These are phyloP conservation scores for Terfezia claveryi DNA, from an alignment of 495 filamentous ascomycete species.

Conservation along the genomic window DNA sequence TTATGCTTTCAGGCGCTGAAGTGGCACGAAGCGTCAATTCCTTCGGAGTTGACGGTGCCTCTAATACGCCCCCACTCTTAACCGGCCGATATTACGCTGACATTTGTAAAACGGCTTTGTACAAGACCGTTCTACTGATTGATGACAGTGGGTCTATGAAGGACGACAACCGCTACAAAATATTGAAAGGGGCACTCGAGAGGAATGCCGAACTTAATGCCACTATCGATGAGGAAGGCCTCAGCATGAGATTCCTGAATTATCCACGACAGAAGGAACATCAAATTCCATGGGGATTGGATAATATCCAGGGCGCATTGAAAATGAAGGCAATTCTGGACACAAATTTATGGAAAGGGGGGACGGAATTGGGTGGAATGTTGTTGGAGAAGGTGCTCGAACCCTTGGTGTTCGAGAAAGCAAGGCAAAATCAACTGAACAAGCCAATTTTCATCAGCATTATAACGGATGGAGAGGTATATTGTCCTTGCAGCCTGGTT, in stretches of 20 bases:
- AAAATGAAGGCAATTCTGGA: too few species aligned
- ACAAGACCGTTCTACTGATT: background rate
- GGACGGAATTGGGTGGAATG: constrained; percentile 39
- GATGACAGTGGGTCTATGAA: background rate
- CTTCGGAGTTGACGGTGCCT: too few species aligned
- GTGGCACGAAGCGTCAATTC: too few species aligned
- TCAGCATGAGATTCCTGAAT: background rate
- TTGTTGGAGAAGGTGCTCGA: constrained; percentile 38
- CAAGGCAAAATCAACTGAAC: constrained; percentile 26
- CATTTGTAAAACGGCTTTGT: background rate
- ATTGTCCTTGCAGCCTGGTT: background rate
- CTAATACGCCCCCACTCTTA: too few species aligned
- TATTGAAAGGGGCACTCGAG: background rate
- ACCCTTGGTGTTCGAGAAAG: constrained; percentile 32
- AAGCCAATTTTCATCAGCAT: constrained; percentile 46
- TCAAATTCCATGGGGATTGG: background rate
- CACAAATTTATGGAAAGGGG: too few species aligned
- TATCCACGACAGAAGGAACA: background rate
- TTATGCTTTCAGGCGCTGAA: too few species aligned
- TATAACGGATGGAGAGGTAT: constrained; percentile 37
- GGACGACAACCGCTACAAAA: background rate
- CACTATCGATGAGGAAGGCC: background rate
- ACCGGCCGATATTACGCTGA: background rate
- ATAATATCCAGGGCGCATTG: background rate
- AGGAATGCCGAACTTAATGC: background rate